Conservation (phyloP, 768 basidiomycete species). For the Floccularia luteovirens region DNA sequence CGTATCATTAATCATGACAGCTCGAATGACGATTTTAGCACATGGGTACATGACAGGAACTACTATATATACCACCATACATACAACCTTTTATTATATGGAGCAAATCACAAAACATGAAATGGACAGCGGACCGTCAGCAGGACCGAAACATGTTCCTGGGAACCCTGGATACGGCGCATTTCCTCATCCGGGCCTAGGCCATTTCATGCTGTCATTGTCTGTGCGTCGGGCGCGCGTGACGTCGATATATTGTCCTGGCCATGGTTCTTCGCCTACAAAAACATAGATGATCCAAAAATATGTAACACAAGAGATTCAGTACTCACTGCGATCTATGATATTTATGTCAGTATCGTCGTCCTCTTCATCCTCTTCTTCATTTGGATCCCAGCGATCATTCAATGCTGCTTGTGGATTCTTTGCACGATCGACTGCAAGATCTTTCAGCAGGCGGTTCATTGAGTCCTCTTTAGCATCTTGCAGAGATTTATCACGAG, state of each 20-base stretch:
- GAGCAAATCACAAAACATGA: no score
- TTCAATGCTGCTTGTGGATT: constrained; percentile 48
- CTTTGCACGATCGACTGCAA: constrained; percentile 60
- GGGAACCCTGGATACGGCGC: no score
- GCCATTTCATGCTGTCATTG: constrained; percentile 62
- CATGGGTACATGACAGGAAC: no score
- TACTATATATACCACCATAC: no score
- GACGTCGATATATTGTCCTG: constrained; percentile 71
- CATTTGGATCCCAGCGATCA: constrained; percentile 60
- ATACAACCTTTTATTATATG: no score
- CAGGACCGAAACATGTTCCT: no score
- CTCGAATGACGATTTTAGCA: no score
- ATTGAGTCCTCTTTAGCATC: constrained; percentile 72
- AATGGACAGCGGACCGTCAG: no score
- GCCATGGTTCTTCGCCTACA: constrained; percentile 62
- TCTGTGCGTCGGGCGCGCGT: constrained; percentile 48
- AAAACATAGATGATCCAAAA: constrained; percentile 6
- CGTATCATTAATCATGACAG: no score
- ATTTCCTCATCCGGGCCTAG: constrained; percentile 54
- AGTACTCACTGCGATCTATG: constrained; percentile 61
- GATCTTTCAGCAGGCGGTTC: constrained; percentile 71
- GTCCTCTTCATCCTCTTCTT: constrained; percentile 51
- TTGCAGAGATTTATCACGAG: constrained; percentile 56
- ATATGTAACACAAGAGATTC: constrained; percentile 2
- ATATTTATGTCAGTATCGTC: constrained; percentile 47